Evolutionary conservation across 371 early-diverging fungal species (phyloP), one percentile per base, ranked within the genome.

Genomic region (Rhizopus stolonifer): DNA sequence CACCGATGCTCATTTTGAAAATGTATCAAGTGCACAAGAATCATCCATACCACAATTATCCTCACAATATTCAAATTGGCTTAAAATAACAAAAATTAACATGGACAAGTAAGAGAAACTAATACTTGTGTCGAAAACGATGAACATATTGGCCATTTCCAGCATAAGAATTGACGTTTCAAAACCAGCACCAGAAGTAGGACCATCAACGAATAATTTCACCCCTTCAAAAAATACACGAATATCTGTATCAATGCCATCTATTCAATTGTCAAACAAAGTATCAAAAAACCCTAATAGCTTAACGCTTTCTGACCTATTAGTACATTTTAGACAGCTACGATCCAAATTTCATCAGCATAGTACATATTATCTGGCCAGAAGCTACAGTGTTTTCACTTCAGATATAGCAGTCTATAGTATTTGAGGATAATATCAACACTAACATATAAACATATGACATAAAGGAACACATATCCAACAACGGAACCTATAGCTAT

Each of bases 141-240:
- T 31, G 18, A 54, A 46, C 46, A 17, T 46, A 19, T 36, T 45
- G 25, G 54, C 46, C 39, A 54, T 54, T 46, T 54, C 54, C 9
- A 50, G 50, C 24, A 50, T 50, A 38, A n/a, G 50, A 25, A 17
- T 50, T 38, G 50, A 50, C 19, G 40, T 40, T 50, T 13, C 29
- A 21, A 50, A 50, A 26, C n/a, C 40, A 22, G 49, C 49, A 36
- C 40, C 50, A 38, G 39, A 50, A 33, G 26, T 38, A 50, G 50
- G 50, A 29, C 50, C 50, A 40, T 50, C 50, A 50, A 50, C 50
- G 42, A 40, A 40, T 1, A 39, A 50, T 50, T 40, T 50, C 42
- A 40, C 50, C 17, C 50, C 50, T 25, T 50, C 50, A 19, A 50
- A 50, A 49, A 26, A 50, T 25, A 40, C 50, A 19, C 50, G 50